A percentile compares a stretch with the other conserved stretches of the same genome.
Evolutionary conservation across 371 early-diverging fungal genomes (phyloP).

Genomic region (Saksenaea vasiformis): DNA sequence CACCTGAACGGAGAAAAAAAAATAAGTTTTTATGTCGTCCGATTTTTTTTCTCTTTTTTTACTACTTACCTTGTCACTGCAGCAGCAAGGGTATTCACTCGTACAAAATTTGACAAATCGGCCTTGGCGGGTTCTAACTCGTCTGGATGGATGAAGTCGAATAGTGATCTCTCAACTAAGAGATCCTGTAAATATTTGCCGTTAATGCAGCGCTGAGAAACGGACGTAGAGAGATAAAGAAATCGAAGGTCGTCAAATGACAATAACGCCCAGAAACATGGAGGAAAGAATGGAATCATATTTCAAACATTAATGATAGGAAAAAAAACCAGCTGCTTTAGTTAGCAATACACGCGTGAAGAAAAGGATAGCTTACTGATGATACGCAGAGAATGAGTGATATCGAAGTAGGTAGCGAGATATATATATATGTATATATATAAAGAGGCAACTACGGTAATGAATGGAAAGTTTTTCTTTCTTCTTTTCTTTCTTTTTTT

Average conservation of each 20-base stretch:
- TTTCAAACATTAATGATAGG: neutral
- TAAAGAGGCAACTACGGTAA: neutral
- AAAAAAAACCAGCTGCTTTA: neutral
- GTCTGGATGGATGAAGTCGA: constrained; percentile 63
- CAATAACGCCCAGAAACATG: constrained; percentile 58
- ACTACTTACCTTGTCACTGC: constrained; percentile 55
- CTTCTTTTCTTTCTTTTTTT: too few relatives aligned
- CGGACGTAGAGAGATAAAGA: constrained; percentile 46
- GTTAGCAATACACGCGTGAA: constrained; percentile 4
- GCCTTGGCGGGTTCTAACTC: constrained; percentile 52
- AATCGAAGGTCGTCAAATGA: constrained; percentile 47
- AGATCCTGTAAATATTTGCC: constrained; percentile 34
- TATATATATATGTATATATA: neutral
- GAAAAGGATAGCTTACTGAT: neutral
- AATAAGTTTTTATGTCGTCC: neutral
- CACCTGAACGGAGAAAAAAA: constrained; percentile 6
- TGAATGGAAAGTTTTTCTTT: neutral
- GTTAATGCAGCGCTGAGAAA: constrained; percentile 31
- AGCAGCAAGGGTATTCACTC: constrained; percentile 50
- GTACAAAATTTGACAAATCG: constrained; percentile 54
- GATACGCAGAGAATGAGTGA: neutral
- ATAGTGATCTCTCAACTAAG: constrained; percentile 48
- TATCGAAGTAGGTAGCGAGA: neutral
- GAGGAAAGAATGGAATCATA: constrained; percentile 3
- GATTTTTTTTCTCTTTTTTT: neutral